phyloP scores from a whole-genome alignment of 805 yeast species.

The baker's yeast (Saccharomyces cerevisiae) region DNA sequence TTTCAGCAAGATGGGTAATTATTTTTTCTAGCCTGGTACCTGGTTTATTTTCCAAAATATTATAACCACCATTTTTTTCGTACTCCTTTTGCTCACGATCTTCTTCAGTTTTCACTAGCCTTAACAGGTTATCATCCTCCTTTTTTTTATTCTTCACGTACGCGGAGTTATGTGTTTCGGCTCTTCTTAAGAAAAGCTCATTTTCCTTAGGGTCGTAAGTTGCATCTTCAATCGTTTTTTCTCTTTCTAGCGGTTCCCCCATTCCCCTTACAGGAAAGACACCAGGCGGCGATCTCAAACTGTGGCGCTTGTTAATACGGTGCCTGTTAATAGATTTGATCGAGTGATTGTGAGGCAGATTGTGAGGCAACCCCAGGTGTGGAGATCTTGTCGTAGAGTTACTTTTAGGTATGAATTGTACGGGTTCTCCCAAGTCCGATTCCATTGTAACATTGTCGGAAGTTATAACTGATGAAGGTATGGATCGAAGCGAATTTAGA shows the following conservation, averaged over 20 bases:
- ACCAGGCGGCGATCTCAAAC: conserved; percentile 55
- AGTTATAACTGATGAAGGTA: not conserved
- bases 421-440: not conserved
- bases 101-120: conserved; percentile 11
- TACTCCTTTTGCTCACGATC: conserved; percentile 25
- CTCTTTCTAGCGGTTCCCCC: conserved; percentile 56
- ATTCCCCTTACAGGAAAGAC: conserved; percentile 75
- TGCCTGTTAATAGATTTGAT: not conserved
- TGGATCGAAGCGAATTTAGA: not conserved
- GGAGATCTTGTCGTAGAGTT: not conserved
- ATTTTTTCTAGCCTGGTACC: conserved; percentile 31
- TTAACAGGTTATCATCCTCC: conserved; percentile 3
- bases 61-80: conserved; percentile 21
- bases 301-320: conserved; percentile 2
- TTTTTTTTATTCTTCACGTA: not conserved
- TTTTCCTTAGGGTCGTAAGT: conserved; percentile 1
- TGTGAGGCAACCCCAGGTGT: not conserved
- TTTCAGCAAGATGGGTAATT: conserved; percentile 19
- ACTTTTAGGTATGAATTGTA: not conserved
- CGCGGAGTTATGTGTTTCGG: not conserved
- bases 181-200: not conserved
- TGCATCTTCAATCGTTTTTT: conserved; percentile 47
- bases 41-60: conserved; percentile 29
- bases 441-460: not conserved
- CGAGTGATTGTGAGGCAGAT: not conserved